Percentiles rank a stretch among this genome's conserved stretches.
Evolutionary conservation across 306 rosid genomes (phyloP).

Genomic region (Rubus parviflorus): DNA sequence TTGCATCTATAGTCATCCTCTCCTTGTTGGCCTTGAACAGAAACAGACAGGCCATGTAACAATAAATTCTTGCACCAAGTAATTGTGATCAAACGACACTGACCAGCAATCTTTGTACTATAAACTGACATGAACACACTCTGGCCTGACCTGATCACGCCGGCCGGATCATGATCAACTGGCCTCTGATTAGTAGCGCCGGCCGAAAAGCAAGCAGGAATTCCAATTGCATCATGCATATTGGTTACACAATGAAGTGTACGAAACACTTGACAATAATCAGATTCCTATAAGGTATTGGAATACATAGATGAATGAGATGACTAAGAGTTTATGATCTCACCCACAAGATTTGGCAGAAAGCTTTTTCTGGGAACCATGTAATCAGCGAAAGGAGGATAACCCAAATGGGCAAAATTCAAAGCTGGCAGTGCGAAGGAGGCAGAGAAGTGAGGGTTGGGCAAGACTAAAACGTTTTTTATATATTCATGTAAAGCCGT

Average conservation of each 20-base stretch:
- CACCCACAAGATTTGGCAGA: slow-evolving; percentile 22
- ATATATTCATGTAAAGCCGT: slow-evolving; percentile 27
- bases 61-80: slow-evolving; percentile 88
- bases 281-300: slow-evolving; percentile 11
- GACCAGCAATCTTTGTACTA: slow-evolving; percentile 72
- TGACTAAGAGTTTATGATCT: slow-evolving; percentile 2
- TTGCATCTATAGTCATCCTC: slow-evolving; percentile 57
- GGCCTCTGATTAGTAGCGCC: slow-evolving; percentile 29
- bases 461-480: slow-evolving; percentile 12
- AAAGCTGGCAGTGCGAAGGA: slow-evolving; percentile 26
- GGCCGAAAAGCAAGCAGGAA: slow-evolving; percentile 75
- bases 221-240: slow-evolving; percentile 82
- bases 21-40: slow-evolving; percentile 60
- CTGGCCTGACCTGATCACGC: slow-evolving; percentile 64
- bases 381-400: slow-evolving; percentile 16
- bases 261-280: not conserved
- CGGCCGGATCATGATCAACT: slow-evolving; percentile 40
- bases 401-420: slow-evolving; percentile 11
- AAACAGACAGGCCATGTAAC: slow-evolving; percentile 74
- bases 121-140: slow-evolving; percentile 63
- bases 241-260: slow-evolving; percentile 8
- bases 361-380: slow-evolving; percentile 7
- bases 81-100: slow-evolving; percentile 66
- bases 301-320: not conserved
- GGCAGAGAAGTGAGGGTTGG: slow-evolving; percentile 19